Base-by-base conservation (phyloP, 2,329 filamentous ascomycete species). In the Talaromyces sp. region DNA sequence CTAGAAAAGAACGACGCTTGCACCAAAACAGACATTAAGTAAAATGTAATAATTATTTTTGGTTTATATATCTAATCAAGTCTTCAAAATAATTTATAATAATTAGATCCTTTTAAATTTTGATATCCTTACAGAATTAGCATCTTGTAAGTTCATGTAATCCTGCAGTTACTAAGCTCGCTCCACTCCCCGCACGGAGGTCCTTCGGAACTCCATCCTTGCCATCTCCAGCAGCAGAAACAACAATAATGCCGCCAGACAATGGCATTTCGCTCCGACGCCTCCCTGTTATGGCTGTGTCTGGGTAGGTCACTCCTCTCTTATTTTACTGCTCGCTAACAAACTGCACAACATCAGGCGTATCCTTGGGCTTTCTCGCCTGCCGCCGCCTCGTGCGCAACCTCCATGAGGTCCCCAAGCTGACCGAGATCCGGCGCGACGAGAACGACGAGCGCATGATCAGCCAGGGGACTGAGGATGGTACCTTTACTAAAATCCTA, bases 391-490 rank as follows among this genome's bases (percentile, higher is more conserved):
- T 89, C 58, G 82, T 86, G 63, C 81, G 86, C 46, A 83, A 77
- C 62, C 71, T 78, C 27, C 70, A 70, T 58, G 72, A 69, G 60
- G 72, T 77, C 27, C 70, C 71, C 56, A 69, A 75, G 57, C 66
- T 77, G 64, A 76, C 88, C 64, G 82, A 87, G 72, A 84, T 95
- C 68, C 85, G 85, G 62, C 82, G 85, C 38, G 70, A 79, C 41
- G 84, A 86, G 62, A 86, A 86, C 38, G 87, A 88, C 70, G 84
- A 88, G 56, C 84, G 88, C 66, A 89, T 90, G 71, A 89, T 91
- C 64, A 89, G 86, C 14, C 87, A 91, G 71, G 86, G 89, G 26
- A 90, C 88, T 2, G 89, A 92, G 69, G 88, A 91, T 69, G 84
- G 77, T 78, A 67, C 2, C 13, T 29, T 9, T 4, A 11, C 17